Evolutionary conservation across 169 alveolate genomes (phyloP), one percentile per base, ranked within the genome.

Genomic region (Gregarina niphandrodes): DNA sequence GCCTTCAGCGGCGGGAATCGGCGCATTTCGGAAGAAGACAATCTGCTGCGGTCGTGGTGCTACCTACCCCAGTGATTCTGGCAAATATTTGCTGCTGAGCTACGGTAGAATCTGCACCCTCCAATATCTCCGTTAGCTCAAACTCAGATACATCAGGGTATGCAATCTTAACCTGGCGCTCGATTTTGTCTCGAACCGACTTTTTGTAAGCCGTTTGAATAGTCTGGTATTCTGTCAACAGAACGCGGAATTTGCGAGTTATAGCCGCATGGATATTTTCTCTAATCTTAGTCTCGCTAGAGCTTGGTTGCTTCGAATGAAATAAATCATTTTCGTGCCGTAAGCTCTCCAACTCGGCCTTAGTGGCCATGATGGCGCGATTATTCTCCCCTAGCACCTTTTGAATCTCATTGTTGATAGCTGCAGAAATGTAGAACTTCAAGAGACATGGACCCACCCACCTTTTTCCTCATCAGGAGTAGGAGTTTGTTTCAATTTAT

Each of bases 11-110:
- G n/a, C n/a, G n/a, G n/a, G n/a, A n/a, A n/a, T n/a, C n/a, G n/a
- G n/a, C n/a, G n/a, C n/a, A n/a, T n/a, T n/a, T n/a, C n/a, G n/a
- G n/a, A n/a, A n/a, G n/a, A n/a, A n/a, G n/a, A n/a, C n/a, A n/a
- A n/a, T n/a, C n/a, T n/a, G n/a, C n/a, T n/a, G n/a, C n/a, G n/a
- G n/a, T n/a, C n/a, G n/a, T 9, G 5, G 37, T 3, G 5, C 4
- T n/a, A 38, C 53, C 2, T 20, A 48, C 57, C 3, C 79, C 79
- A 28, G 70, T 42, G 21, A 69, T 42, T 46, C 58, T 52, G 62
- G 42, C 42, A 31, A 44, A 42, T 17, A n/a, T n/a, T n/a, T n/a
- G n/a, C n/a, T n/a, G n/a, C n/a, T n/a, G n/a, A n/a, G n/a, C 57
- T 7, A 62, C 51, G 5, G 52, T 21, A 12, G 48, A 30, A n/a